phyloP scores from a whole-genome alignment of 2,329 filamentous ascomycete genomes.

The Fusarium sp. region DNA sequence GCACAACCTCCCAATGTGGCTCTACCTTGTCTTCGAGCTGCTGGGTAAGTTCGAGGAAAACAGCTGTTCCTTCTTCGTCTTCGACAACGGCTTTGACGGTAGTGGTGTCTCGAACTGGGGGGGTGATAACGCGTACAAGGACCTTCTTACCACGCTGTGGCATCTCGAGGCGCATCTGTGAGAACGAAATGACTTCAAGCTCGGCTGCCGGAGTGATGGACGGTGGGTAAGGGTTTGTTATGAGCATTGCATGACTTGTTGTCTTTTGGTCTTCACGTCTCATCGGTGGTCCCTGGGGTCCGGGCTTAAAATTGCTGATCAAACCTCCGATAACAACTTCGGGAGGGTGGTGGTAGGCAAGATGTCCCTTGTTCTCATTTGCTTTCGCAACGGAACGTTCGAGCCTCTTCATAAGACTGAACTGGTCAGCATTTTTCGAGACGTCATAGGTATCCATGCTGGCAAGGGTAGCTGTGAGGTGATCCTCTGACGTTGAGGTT shows the following conservation, averaged over 20 bases:
- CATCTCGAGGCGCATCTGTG: slow-evolving; percentile 16
- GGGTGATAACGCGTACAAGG: slow-evolving; percentile 37
- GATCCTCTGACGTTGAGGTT: not conserved
- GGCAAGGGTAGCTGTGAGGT: not conserved
- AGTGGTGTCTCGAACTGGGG: slow-evolving; percentile 18
- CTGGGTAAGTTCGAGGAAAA: slow-evolving; percentile 56
- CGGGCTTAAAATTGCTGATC: accelerated
- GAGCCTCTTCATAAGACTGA: accelerated
- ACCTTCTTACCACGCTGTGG: slow-evolving; percentile 34
- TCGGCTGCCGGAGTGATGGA: not conserved
- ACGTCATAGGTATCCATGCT: not conserved
- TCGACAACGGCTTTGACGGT: slow-evolving; percentile 50
- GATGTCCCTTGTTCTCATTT: not conserved
- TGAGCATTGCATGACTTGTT: not conserved
- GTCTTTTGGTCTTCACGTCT: not conserved
- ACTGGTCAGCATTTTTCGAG: not conserved
- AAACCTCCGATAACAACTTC: accelerated
- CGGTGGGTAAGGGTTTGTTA: not conserved
- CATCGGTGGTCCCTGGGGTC: too few species aligned
- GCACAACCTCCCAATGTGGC: slow-evolving; percentile 51
- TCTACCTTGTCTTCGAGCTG: slow-evolving; percentile 54
- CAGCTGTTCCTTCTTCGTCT: slow-evolving; percentile 52
- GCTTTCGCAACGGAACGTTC: not conserved
- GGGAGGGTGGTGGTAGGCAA: not conserved
- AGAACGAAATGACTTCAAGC: not conserved